Percentiles rank a stretch among this genome's conserved stretches.
phyloP scores from a whole-genome alignment of 2,329 filamentous ascomycete genomes.

The Thermoascus crustaceus region DNA sequence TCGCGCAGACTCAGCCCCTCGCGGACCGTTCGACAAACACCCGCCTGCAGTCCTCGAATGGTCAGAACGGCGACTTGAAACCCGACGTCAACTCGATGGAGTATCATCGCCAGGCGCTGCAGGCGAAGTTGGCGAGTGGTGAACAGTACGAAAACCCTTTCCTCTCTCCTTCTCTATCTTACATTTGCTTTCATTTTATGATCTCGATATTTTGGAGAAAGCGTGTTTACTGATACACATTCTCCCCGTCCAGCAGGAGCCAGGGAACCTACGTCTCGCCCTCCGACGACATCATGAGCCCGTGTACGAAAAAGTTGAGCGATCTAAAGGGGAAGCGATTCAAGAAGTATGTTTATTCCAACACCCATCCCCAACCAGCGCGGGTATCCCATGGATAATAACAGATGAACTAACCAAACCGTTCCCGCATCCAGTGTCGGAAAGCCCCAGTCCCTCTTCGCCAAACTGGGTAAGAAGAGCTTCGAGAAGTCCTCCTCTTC shows the following conservation, averaged over 20 bases:
- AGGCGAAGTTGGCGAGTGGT: conserved; percentile 31
- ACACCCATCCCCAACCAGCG: too few species aligned
- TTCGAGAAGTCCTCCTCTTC: conserved; percentile 30
- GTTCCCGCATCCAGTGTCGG: conserved; percentile 19
- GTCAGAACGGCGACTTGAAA: conserved; percentile 25
- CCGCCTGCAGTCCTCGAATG: conserved; percentile 20
- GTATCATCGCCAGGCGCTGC: conserved; percentile 35
- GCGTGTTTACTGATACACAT: not conserved
- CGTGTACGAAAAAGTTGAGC: conserved; percentile 43
- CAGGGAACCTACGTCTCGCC: conserved; percentile 39
- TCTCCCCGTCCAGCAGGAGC: conserved; percentile 14
- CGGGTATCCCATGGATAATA: not conserved
- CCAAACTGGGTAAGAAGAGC: conserved; percentile 39
- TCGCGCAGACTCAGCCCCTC: conserved; percentile 24
- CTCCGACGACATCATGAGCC: conserved; percentile 43
- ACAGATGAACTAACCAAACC: not conserved
- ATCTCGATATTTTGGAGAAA: too few species aligned
- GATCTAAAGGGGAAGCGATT: conserved; percentile 44
- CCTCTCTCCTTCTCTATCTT: conserved; percentile 1
- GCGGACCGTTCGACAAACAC: conserved; percentile 36
- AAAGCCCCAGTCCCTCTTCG: conserved; percentile 39
- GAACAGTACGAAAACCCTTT: conserved; percentile 24
- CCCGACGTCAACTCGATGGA: conserved; percentile 33
- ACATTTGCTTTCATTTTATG: not conserved
- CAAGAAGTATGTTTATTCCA: conserved; percentile 34